Conservation (phyloP, 73 alveolate genomes). For the Paramecium caudatum region DNA sequence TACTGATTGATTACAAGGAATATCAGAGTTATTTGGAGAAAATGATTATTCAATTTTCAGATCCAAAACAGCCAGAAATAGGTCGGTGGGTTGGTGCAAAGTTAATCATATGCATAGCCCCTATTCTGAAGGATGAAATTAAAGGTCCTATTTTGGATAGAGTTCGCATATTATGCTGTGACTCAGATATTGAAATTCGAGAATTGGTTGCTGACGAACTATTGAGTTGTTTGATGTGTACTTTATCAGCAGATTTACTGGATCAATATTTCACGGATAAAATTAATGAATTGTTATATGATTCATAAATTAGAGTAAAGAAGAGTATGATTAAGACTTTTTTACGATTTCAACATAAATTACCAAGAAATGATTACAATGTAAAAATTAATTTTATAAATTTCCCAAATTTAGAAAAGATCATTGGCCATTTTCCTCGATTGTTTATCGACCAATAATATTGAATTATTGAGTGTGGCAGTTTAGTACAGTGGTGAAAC, state of each 20-base stretch:
- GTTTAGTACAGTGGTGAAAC: not conserved
- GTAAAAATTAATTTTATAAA: not conserved
- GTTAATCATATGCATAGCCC: not conserved
- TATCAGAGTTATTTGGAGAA: not conserved
- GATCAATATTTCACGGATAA: not conserved
- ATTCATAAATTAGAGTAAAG: not conserved
- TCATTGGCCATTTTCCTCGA: not conserved
- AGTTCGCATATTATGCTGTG: conserved; percentile 11
- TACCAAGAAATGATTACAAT: conserved; percentile 8
- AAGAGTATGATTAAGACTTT: conserved; percentile 3
- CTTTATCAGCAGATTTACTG: not conserved
- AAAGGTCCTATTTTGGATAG: conserved; percentile 47
- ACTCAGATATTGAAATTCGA: conserved; percentile 34
- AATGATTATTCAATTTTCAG: not conserved
- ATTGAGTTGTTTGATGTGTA: not conserved
- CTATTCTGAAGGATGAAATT: conserved; percentile 32
- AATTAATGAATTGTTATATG: conserved; percentile 51
- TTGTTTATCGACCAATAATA: not conserved
- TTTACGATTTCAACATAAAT: not conserved
- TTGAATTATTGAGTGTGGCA: not conserved
- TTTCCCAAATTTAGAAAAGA: not conserved
- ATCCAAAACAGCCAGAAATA: conserved; percentile 8
- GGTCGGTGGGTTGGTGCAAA: conserved; percentile 54
- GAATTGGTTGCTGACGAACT: not conserved
- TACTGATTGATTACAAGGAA: conserved; percentile 19